These are phyloP conservation scores for Rhizophora apiculata DNA, from an alignment of 345 rosid species.

Conservation along the genomic window DNA sequence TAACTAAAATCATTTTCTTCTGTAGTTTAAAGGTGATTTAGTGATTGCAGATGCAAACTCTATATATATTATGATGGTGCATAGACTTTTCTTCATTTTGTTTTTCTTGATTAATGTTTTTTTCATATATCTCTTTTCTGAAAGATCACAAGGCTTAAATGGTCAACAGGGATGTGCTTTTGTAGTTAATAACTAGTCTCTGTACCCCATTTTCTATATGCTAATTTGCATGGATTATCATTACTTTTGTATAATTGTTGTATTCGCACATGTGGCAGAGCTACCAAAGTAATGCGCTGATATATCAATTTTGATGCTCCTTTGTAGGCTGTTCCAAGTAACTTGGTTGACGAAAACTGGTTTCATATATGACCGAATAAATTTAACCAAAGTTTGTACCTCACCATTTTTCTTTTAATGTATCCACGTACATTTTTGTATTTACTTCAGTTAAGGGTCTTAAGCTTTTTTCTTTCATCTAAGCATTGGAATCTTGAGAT, in stretches of 20 bases:
- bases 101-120: too few species aligned
- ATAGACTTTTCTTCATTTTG: too few species aligned
- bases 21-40: too few species aligned
- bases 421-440: neutral
- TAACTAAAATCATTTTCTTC: too few species aligned
- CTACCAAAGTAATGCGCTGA: conserved; percentile 18
- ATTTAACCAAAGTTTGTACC: conserved; percentile 77
- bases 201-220: neutral
- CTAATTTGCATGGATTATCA: conserved; percentile 1
- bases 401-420: conserved; percentile 11
- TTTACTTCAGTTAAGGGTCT: neutral
- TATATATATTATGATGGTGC: too few species aligned
- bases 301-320: conserved; percentile 33
- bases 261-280: conserved; percentile 6
- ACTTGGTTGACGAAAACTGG: conserved; percentile 85
- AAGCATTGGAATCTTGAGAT: neutral
- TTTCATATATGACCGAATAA: conserved; percentile 70
- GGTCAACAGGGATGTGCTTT: neutral
- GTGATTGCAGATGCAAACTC: too few species aligned
- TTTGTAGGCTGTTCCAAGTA: conserved; percentile 91
- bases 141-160: neutral
- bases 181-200: neutral
- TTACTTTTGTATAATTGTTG: conserved; percentile 9
- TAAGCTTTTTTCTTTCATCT: neutral
- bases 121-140: too few species aligned